These are phyloP conservation scores for Kentomonas sorsogonicus DNA, from an alignment of 208 protist genomes.

Conservation along the genomic window DNA sequence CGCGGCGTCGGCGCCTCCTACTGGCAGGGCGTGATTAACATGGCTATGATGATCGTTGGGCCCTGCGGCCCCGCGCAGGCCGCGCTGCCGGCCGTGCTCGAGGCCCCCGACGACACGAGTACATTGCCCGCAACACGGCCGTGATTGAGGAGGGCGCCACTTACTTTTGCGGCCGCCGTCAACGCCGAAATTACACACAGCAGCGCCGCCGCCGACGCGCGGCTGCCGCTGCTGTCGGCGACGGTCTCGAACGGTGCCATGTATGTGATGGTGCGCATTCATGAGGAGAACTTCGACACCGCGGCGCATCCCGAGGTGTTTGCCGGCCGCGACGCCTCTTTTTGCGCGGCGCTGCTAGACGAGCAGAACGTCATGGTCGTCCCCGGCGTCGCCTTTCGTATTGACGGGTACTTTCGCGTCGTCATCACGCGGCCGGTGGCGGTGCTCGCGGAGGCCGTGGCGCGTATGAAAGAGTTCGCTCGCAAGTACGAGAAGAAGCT, in stretches of 20 bases:
- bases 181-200: slow-evolving; percentile 1
- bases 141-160: slow-evolving; percentile 31
- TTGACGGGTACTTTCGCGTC: slow-evolving; percentile 66
- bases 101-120: slow-evolving; percentile 40
- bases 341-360: slow-evolving; percentile 71
- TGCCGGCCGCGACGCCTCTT: slow-evolving; percentile 82
- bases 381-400: slow-evolving; percentile 82
- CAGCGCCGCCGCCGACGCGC: slow-evolving; percentile 26
- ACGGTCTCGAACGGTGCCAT: slow-evolving; percentile 73
- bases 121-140: slow-evolving; percentile 44
- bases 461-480: slow-evolving; percentile 75
- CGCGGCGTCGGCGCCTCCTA: slow-evolving; percentile 24
- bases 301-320: slow-evolving; percentile 25
- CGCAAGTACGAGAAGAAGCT: slow-evolving; percentile 35
- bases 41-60: slow-evolving; percentile 81
- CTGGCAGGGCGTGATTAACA: slow-evolving; percentile 33
- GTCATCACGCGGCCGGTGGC: slow-evolving; percentile 66
- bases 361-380: slow-evolving; percentile 89
- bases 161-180: slow-evolving; percentile 19
- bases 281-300: slow-evolving; percentile 61
- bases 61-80: slow-evolving; percentile 85
- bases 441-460: slow-evolving; percentile 71
- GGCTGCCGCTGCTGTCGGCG: slow-evolving; percentile 17
- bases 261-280: slow-evolving; percentile 89
- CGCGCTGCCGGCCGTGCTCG: slow-evolving; percentile 73